Percentiles rank a stretch among this genome's conserved stretches.
These are phyloP conservation scores for Colletotrichum paranaense DNA, from an alignment of 2,329 filamentous ascomycete genomes.

Conservation along the genomic window DNA sequence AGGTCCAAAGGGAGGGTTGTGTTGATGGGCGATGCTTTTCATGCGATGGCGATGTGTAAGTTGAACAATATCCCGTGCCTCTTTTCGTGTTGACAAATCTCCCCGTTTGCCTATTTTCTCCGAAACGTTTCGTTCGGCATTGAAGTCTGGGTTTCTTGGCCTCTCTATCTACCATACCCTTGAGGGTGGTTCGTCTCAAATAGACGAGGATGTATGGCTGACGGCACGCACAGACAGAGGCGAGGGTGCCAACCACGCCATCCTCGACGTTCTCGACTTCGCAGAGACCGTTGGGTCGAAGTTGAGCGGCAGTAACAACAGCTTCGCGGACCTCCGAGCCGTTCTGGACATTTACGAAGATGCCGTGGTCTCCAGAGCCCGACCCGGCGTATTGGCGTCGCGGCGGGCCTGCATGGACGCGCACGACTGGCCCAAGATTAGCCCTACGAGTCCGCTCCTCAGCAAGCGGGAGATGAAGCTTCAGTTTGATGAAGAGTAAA, in stretches of 20 bases:
- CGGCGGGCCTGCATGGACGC: slow-evolving; percentile 66
- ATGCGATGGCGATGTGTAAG: slow-evolving; percentile 72
- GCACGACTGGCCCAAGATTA: slow-evolving; percentile 59
- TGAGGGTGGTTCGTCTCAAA: background rate
- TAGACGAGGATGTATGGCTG: slow-evolving; percentile 2
- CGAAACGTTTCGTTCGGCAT: background rate
- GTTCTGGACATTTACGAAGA: slow-evolving; percentile 56
- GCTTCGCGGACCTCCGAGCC: slow-evolving; percentile 37
- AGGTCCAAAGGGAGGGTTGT: slow-evolving; percentile 54
- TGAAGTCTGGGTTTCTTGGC: background rate
- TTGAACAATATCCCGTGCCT: slow-evolving; percentile 15
- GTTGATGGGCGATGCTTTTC: slow-evolving; percentile 65
- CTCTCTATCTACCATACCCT: background rate
- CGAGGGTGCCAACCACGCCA: slow-evolving; percentile 68
- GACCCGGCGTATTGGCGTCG: slow-evolving; percentile 60
- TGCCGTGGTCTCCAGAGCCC: slow-evolving; percentile 54
- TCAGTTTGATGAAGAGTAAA: slow-evolving; percentile 43
- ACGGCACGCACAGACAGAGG: slow-evolving; percentile 57
- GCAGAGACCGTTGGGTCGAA: slow-evolving; percentile 44
- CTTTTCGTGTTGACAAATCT: background rate
- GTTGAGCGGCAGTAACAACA: slow-evolving; percentile 15
- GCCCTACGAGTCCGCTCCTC: slow-evolving; percentile 48
- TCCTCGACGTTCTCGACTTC: slow-evolving; percentile 62
- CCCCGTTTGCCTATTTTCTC: background rate
- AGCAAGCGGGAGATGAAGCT: slow-evolving; percentile 50